Evolutionary conservation across 345 rosid species (phyloP).

Genomic region (Euphorbia lathyris): DNA sequence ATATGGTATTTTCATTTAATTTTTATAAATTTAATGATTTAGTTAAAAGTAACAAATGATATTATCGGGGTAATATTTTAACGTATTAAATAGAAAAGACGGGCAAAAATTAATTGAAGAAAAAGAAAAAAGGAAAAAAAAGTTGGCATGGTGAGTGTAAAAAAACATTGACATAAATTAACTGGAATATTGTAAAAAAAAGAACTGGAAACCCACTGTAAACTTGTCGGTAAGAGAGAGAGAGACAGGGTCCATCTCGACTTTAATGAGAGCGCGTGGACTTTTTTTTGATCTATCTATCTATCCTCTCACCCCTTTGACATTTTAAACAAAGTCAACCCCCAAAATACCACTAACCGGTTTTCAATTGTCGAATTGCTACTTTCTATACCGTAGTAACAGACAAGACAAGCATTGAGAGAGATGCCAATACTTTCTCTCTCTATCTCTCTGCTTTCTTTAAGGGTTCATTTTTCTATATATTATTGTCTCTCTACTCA

Average conservation of each 20-base stretch:
- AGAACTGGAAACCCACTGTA: constrained; percentile 23
- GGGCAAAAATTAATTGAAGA: too few species aligned
- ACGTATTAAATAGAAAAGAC: too few species aligned
- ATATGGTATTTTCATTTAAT: too few species aligned
- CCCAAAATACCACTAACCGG: constrained; percentile 36
- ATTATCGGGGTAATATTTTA: too few species aligned
- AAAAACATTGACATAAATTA: too few species aligned
- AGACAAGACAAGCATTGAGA: constrained; percentile 64
- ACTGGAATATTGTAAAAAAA: too few species aligned
- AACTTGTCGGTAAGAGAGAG: constrained; percentile 36
- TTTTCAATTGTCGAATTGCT: constrained; percentile 25
- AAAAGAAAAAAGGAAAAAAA: too few species aligned
- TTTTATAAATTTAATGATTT: too few species aligned
- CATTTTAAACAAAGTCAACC: constrained; percentile 45
- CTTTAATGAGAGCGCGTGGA: constrained; percentile 13
- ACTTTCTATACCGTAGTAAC: constrained; percentile 5
- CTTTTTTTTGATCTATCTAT: neutral
- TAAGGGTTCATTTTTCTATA: too few species aligned
- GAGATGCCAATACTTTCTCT: constrained; percentile 47
- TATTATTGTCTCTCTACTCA: constrained; percentile 28
- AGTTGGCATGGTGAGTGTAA: too few species aligned
- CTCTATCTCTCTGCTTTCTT: constrained; percentile 5
- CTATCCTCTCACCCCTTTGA: constrained; percentile 38
- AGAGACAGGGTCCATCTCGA: neutral
- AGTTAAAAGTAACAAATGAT: too few species aligned